Evolutionary conservation across 768 basidiomycete species (phyloP), one percentile per base, ranked within the genome.

Genomic region (Trametes punicea): DNA sequence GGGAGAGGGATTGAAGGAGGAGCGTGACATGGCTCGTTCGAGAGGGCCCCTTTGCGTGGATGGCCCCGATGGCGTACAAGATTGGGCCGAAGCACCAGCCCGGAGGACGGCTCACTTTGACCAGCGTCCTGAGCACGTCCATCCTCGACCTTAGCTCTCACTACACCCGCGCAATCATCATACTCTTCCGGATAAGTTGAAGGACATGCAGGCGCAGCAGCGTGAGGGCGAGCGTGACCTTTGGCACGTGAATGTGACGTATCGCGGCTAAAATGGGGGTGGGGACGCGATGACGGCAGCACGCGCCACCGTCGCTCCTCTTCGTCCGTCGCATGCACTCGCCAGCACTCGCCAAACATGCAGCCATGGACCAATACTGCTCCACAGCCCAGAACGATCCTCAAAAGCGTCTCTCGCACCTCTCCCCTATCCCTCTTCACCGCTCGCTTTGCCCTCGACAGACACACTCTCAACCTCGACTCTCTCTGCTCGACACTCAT

Each of bases 51-150:
- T 41, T 33, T 18, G 20, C 46, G 10, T 57, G 56, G 4, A 57
- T 21, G 3, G 38, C 29, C 3, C 56, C 56, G 23, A 57, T 57
- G 18, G 36, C 56, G 25, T 46, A 57, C 2, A 57, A 46, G n/a
- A 39, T 59, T 1, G 57, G 57, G 5, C 46, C 57, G 26, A 59
- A 59, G 33, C 38, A 49, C 52, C 51, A 54, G 20, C 57, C 57
- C 4, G 39, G 25, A 8, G 52, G 47, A 1, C 51, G 21, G 33
- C 49, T 46, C 15, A 39, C 49, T 20, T 51, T 57, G 34, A 46
- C 7, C 15, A 51, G 30, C 15, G 42, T 39, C 13, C 25, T 34
- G 15, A 56, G 34, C 4, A 23, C 46, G 27, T 41, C 54, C 54
- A 41, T 47, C 8, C 36, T n/a, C 36, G 36, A n/a, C n/a, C 36